phyloP scores from a whole-genome alignment of 2,329 filamentous ascomycete genomes.

The Fusarium coffeatum region DNA sequence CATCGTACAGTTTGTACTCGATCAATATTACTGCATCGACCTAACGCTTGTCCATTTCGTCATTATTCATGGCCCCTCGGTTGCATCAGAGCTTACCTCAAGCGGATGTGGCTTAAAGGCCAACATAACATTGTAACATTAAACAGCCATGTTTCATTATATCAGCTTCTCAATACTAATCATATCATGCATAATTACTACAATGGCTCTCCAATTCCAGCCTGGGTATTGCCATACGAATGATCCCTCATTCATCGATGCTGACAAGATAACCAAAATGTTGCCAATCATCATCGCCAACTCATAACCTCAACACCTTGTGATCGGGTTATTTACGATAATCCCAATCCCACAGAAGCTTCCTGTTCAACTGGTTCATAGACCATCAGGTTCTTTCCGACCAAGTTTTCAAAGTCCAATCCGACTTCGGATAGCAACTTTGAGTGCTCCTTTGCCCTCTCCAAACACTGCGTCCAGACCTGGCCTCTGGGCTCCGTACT shows the following conservation, averaged over 20 bases:
- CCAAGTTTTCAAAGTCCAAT: constrained; percentile 86
- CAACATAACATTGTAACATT: neutral
- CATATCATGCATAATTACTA: constrained; percentile 3
- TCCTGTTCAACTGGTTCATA: constrained; percentile 37
- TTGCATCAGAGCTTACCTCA: constrained; percentile 20
- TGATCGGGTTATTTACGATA: constrained; percentile 40
- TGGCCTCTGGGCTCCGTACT: constrained; percentile 81
- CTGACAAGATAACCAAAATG: constrained; percentile 36
- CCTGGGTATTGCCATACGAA: constrained; percentile 17
- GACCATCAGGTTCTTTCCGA: constrained; percentile 68
- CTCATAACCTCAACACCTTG: neutral
- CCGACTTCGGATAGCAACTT: constrained; percentile 85
- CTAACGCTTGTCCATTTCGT: constrained; percentile 11
- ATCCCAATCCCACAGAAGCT: constrained; percentile 47
- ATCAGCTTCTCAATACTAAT: constrained; percentile 12
- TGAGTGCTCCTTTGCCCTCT: constrained; percentile 83
- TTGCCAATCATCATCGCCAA: constrained; percentile 16
- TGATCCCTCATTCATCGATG: constrained; percentile 5
- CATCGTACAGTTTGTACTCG: neutral
- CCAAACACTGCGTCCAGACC: constrained; percentile 85
- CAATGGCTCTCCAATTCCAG: constrained; percentile 26
- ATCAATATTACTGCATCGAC: neutral
- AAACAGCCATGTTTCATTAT: constrained; percentile 9
- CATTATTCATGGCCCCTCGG: constrained; percentile 5
- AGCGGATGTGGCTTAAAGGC: constrained; percentile 25